phyloP scores from a whole-genome alignment of 495 filamentous ascomycete genomes.

The Peziza echinospora region DNA sequence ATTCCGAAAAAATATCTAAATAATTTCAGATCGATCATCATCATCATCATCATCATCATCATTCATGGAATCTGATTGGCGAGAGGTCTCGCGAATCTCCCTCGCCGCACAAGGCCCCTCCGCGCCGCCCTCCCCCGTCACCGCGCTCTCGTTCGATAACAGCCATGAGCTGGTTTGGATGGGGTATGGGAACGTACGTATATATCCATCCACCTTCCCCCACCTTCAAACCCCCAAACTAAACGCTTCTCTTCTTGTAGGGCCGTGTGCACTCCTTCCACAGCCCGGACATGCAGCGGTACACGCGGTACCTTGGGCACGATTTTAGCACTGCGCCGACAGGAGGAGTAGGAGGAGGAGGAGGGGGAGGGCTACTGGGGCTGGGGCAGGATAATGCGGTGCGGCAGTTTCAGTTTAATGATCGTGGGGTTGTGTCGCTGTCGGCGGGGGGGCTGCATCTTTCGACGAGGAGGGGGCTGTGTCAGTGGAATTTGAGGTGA shows the following conservation, averaged over 20 bases:
- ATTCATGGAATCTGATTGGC: conserved; percentile 19
- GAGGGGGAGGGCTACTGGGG: too few species aligned
- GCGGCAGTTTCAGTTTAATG: conserved; percentile 26
- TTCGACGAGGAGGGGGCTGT: conserved; percentile 52
- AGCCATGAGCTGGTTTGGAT: conserved; percentile 76
- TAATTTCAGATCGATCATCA: too few species aligned
- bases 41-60: too few species aligned
- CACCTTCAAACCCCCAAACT: neutral
- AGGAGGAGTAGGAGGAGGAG: too few species aligned
- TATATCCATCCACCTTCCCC: neutral
- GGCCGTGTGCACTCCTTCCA: conserved; percentile 72
- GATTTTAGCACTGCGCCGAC: conserved; percentile 4
- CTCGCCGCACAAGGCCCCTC: conserved; percentile 7
- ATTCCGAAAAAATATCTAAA: too few species aligned
- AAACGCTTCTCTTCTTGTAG: conserved; percentile 22
- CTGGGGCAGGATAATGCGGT: conserved; percentile 12
- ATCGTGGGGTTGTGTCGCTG: conserved; percentile 23
- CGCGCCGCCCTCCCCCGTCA: conserved; percentile 2
- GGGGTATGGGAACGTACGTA: conserved; percentile 64
- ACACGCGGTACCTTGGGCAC: conserved; percentile 27
- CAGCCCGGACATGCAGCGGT: conserved; percentile 53
- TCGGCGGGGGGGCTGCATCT: conserved; percentile 40
- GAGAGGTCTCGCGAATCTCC: conserved; percentile 13
- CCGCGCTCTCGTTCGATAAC: conserved; percentile 55
- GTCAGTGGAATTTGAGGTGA: conserved; percentile 63